Evolutionary conservation across 1,284 basidiomycete species (phyloP), one percentile per base, ranked within the genome.

Genomic region (Phaffia rhodozyma): DNA sequence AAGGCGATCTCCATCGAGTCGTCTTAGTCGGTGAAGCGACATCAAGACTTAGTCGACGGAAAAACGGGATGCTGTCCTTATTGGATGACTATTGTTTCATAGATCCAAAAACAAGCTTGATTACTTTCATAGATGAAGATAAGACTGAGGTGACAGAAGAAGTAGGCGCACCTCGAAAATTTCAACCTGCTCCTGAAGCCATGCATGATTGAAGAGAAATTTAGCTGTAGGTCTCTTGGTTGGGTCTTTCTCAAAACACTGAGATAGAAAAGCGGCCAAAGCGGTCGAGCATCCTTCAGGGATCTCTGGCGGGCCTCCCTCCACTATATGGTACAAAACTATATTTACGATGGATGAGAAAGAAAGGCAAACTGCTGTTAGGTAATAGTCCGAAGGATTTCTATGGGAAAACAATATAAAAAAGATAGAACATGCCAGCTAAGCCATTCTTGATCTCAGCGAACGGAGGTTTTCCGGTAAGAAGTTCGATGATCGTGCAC

Each of bases 271-370:
- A 71, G 90, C 84, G 65, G 80, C 76, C 6, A 96, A 80, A 23
- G 83, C 79, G 5, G 81, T 79, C 3, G 91, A 91, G 69, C 84
- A 85, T 16, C 80, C 83, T 34, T 85, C 84, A 0, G 93, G 92
- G 55, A 94, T 77, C 0, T 90, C 89, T 30, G 92, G 91, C 78
- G 83, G 84, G 13, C 84, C 83, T 70, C 96, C 91, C 72, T 94
- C 91, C 52, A 97, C 93, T 72, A 97, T 96, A 54, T 87, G 85
- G 78, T 91, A 97, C 86, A 97, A 91, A 61, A 92, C 89, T 89
- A 61, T 27, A 5, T 29, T 38, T 48, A 60, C 32, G 56, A 38
- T 2, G 2, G 16, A 43, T 16, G n/a, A 25, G 18, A 3, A 57
- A 34, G 23, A 23, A n/a, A 21, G 20, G 13, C 23, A 18, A 48